These are phyloP conservation scores for Candida coquimbonensis DNA, from an alignment of 805 yeast genomes.

Conservation along the genomic window DNA sequence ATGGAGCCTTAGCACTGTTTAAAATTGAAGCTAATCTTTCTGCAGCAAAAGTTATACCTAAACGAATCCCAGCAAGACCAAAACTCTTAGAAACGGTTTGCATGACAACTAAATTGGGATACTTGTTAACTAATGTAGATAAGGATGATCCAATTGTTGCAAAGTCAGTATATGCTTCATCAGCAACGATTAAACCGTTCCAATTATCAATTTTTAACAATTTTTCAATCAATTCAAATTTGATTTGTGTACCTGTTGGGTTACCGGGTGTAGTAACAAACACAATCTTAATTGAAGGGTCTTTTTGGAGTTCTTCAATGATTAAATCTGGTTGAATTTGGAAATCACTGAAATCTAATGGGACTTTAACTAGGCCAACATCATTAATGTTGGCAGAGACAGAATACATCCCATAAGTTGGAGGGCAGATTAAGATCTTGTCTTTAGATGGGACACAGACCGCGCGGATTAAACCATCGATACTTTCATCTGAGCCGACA, in stretches of 20 bases:
- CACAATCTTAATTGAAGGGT: conserved; percentile 60
- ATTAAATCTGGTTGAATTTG: conserved; percentile 55
- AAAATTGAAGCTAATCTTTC: conserved; percentile 55
- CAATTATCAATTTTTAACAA: conserved; percentile 42
- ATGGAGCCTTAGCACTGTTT: conserved; percentile 93
- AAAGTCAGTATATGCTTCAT: conserved; percentile 95
- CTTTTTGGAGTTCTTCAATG: conserved; percentile 42
- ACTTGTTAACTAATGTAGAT: conserved; percentile 71
- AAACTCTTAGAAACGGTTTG: conserved; percentile 94
- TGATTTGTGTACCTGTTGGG: conserved; percentile 74
- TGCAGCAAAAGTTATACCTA: conserved; percentile 73
- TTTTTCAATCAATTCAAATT: conserved; percentile 39
- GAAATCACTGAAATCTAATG: conserved; percentile 60
- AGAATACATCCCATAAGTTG: conserved; percentile 96
- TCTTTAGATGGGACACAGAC: conserved; percentile 78
- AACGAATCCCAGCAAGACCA: conserved; percentile 91
- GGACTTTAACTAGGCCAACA: conserved; percentile 67
- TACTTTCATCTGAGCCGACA: conserved; percentile 95
- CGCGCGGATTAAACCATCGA: conserved; percentile 82
- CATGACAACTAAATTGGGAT: conserved; percentile 77
- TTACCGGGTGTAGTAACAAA: conserved; percentile 95
- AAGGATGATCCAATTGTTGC: conserved; percentile 59
- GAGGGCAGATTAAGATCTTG: conserved; percentile 81
- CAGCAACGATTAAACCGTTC: conserved; percentile 79
- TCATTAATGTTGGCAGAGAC: conserved; percentile 90